These are phyloP conservation scores for Exobasidium cylindrosporum DNA, from an alignment of 1,284 basidiomycete genomes.

Conservation along the genomic window DNA sequence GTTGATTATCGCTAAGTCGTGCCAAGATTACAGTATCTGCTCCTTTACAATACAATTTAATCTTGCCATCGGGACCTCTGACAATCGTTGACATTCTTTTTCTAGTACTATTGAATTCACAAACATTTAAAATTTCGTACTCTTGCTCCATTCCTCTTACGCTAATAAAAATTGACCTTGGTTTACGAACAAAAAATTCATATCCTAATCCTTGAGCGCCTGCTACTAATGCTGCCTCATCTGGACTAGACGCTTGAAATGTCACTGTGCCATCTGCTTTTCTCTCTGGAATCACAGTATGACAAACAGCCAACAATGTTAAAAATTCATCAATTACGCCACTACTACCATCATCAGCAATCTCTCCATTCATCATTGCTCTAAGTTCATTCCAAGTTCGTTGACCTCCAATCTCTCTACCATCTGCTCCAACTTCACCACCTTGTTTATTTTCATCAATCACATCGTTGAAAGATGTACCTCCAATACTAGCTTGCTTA, in stretches of 20 bases:
- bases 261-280: slow-evolving; percentile 65
- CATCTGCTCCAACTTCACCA: slow-evolving; percentile 56
- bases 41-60: slow-evolving; percentile 94
- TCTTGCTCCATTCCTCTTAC: slow-evolving; percentile 72
- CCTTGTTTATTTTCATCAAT: slow-evolving; percentile 78
- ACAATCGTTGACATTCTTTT: slow-evolving; percentile 98
- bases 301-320: slow-evolving; percentile 87
- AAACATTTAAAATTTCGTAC: slow-evolving; percentile 90
- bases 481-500: slow-evolving; percentile 81
- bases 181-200: slow-evolving; percentile 90
- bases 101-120: slow-evolving; percentile 96
- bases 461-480: slow-evolving; percentile 80
- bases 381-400: slow-evolving; percentile 72
- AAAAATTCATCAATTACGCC: slow-evolving; percentile 78
- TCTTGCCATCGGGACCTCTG: slow-evolving; percentile 78
- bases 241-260: slow-evolving; percentile 95
- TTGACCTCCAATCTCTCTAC: slow-evolving; percentile 62
- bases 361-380: slow-evolving; percentile 58
- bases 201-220: slow-evolving; percentile 91
- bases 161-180: slow-evolving; percentile 86
- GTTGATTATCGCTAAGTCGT: slow-evolving; percentile 60
- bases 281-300: slow-evolving; percentile 92
- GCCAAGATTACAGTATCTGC: slow-evolving; percentile 82
- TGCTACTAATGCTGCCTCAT: slow-evolving; percentile 91
- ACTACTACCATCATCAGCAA: slow-evolving; percentile 58